A percentile compares a stretch with the other conserved stretches of the same genome.
Evolutionary conservation across 352 stramenopile genomes (phyloP).

Genomic region (Phytophthora cryptogea): DNA sequence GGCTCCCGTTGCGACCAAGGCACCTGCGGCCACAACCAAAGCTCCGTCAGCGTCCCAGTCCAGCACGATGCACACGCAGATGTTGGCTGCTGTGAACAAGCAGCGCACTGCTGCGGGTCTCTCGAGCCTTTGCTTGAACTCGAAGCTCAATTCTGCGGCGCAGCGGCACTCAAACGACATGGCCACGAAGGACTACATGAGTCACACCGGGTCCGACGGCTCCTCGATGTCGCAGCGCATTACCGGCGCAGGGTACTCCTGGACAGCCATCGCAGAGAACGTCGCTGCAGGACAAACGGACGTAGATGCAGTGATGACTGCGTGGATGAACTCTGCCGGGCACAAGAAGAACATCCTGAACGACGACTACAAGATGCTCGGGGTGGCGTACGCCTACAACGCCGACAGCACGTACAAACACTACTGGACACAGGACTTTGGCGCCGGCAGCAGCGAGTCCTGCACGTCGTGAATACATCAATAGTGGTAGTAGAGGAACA

Average conservation of each 20-base stretch:
- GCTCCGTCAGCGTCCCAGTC: conserved; percentile 6
- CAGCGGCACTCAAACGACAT: conserved; percentile 43
- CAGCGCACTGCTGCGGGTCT: conserved; percentile 39
- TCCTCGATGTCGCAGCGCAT: conserved; percentile 42
- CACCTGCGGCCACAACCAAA: not conserved
- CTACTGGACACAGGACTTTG: conserved; percentile 73
- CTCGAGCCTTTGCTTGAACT: conserved; percentile 37
- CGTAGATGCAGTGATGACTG: conserved; percentile 37
- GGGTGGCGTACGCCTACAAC: conserved; percentile 51
- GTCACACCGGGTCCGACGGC: conserved; percentile 44
- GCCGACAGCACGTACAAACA: conserved; percentile 41
- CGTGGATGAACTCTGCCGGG: conserved; percentile 41
- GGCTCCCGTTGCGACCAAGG: conserved; percentile 17
- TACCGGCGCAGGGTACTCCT: conserved; percentile 40
- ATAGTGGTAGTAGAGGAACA: conserved; percentile 4
- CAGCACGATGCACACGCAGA: conserved; percentile 25
- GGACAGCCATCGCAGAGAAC: conserved; percentile 49
- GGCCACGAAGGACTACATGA: conserved; percentile 49
- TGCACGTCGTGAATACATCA: conserved; percentile 19
- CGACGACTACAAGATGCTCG: conserved; percentile 32
- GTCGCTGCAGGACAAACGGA: conserved; percentile 44
- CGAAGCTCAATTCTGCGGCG: conserved; percentile 28
- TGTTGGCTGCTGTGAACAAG: conserved; percentile 52
- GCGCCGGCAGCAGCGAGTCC: conserved; percentile 23
- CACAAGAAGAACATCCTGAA: conserved; percentile 37